Base-by-base conservation (phyloP, 2,329 filamentous ascomycete genomes). In the Ophiostoma angusticollis region DNA sequence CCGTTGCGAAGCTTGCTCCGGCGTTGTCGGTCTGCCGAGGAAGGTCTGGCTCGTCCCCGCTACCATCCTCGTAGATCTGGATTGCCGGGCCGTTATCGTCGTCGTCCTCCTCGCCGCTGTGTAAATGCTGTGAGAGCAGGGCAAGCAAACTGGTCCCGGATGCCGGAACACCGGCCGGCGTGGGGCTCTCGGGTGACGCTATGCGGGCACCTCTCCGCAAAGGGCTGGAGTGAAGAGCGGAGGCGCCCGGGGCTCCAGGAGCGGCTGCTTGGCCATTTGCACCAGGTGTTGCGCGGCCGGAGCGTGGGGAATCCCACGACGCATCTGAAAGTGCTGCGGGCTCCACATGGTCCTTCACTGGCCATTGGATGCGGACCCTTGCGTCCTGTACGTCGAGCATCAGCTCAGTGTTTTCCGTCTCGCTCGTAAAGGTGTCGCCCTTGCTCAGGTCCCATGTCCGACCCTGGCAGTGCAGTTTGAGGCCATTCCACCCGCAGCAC, bases 311-410 rank as follows among this genome's bases (percentile, higher is more conserved):
- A 55, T 79, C 84, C 70, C 81, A 86, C 9, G 70, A 74, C n/a
- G 74, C 78, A 48, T 84, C 78, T 9, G 76, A 78, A 45, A 73
- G 61, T 45, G 64, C 64, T 19, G 63, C 70, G 52, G 60, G 53
- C 42, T 60, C 70, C 58, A 63, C 51, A 6, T 49, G 47, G 27
- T 52, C 50, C 45, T 51, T 53, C 59, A 62, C 74, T 31, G 91
- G 91, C 89, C 91, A 96, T 54, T 80, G 76, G 45, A 98, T 66
- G 58, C 94, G 70, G 31, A 96, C 85, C 46, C 91, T 82, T 39
- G 86, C 80, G 55, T 93, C 87, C 52, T 94, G 85, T 30, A 96
- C 86, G 57, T 96, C 87, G 47, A 98, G 65, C 77, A 98, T 93
- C 57, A 98, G 86, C 52, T 93, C 86, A 14, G 78, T 78, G 48